Conservation (phyloP, 495 filamentous ascomycete species). For the Penicillium malachiteum region DNA sequence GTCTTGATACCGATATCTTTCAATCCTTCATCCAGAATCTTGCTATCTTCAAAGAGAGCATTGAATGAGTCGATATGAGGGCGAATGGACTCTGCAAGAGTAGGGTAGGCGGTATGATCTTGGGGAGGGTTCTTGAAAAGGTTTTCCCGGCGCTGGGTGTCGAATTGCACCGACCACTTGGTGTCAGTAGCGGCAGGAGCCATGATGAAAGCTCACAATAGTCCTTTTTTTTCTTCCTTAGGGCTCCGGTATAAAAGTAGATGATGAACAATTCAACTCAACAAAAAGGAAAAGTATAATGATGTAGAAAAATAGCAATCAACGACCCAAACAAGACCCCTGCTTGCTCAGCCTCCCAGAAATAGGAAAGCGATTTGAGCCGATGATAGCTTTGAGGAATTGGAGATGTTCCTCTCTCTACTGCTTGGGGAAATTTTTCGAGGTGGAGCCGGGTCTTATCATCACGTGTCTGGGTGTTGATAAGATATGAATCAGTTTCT, state of each 20-base stretch:
- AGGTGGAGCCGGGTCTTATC: slow-evolving; percentile 44
- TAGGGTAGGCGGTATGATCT: slow-evolving; percentile 84
- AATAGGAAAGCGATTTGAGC: slow-evolving; percentile 19
- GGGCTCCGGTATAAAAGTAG: slow-evolving; percentile 9
- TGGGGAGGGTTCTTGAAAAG: slow-evolving; percentile 86
- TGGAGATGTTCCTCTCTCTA: slow-evolving; percentile 9
- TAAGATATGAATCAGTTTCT: slow-evolving; percentile 14
- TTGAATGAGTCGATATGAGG: slow-evolving; percentile 97
- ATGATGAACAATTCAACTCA: too few relatives aligned
- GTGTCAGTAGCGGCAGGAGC: slow-evolving; percentile 59
- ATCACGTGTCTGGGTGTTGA: slow-evolving; percentile 45
- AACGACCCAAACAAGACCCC: slow-evolving; percentile 1
- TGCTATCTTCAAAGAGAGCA: slow-evolving; percentile 71
- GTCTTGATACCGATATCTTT: slow-evolving; percentile 87
- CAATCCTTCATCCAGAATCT: slow-evolving; percentile 71
- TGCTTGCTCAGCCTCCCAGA: slow-evolving; percentile 22
- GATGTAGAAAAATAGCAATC: background rate
- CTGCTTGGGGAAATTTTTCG: slow-evolving; percentile 49
- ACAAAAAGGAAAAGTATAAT: slow-evolving; percentile 8
- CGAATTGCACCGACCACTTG: slow-evolving; percentile 77
- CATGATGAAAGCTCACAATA: slow-evolving; percentile 33
- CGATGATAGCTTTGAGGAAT: slow-evolving; percentile 26
- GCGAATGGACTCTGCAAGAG: slow-evolving; percentile 74
- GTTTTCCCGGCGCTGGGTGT: slow-evolving; percentile 76
- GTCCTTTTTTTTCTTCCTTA: background rate